Evolutionary conservation across 768 basidiomycete genomes (phyloP).

Genomic region (Lactarius tabidus): DNA sequence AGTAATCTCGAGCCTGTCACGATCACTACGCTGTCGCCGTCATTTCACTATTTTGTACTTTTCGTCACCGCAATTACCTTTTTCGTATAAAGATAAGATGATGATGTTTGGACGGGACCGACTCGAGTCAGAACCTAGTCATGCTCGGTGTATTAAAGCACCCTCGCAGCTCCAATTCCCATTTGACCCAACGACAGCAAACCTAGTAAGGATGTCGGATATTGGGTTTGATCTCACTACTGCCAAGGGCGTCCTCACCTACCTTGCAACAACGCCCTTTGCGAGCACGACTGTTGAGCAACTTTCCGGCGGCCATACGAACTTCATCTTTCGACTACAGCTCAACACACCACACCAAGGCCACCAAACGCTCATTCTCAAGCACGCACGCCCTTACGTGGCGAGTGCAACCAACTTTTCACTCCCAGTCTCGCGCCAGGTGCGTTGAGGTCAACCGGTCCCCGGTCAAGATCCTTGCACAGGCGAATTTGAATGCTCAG

Average conservation of each 20-base stretch:
- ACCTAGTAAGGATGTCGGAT: neutral
- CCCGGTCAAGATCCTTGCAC: neutral
- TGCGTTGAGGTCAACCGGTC: constrained; percentile 26
- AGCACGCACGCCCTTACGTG: constrained; percentile 45
- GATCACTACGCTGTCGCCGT: constrained; percentile 11
- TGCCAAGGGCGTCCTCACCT: constrained; percentile 35
- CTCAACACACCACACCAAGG: constrained; percentile 41
- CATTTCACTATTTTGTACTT: constrained; percentile 17
- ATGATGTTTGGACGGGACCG: neutral
- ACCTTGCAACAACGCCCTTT: constrained; percentile 48
- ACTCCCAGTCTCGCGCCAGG: constrained; percentile 54
- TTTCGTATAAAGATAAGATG: neutral
- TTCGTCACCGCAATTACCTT: constrained; percentile 6
- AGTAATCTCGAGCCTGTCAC: constrained; percentile 18
- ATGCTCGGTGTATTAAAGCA: neutral
- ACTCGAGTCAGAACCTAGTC: neutral
- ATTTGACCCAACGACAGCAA: neutral
- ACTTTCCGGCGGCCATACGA: constrained; percentile 51
- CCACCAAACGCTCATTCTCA: constrained; percentile 48
- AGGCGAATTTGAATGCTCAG: neutral
- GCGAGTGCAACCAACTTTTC: constrained; percentile 28
- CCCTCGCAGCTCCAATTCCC: neutral
- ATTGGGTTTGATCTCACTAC: constrained; percentile 31
- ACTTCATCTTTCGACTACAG: constrained; percentile 55
- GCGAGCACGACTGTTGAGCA: constrained; percentile 37